A percentile compares a stretch with the other conserved stretches of the same genome.
phyloP scores from a whole-genome alignment of 2,329 filamentous ascomycete genomes.

The Neofusicoccum umdonicola region DNA sequence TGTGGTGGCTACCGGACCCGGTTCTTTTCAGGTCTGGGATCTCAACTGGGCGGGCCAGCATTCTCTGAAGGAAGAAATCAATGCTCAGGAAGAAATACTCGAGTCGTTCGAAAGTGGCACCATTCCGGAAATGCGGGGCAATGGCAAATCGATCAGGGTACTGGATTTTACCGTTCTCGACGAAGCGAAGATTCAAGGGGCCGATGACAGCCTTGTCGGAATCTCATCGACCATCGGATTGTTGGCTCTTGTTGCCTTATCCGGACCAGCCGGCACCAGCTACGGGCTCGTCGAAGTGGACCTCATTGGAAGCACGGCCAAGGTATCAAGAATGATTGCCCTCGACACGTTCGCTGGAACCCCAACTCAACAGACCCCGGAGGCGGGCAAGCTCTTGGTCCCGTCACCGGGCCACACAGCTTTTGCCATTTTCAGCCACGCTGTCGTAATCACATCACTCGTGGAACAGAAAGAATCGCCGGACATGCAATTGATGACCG shows the following conservation, averaged over 20 bases:
- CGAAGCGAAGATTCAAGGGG: constrained; percentile 44
- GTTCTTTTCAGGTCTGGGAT: constrained; percentile 80
- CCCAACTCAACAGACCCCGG: constrained; percentile 34
- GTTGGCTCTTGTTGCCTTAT: constrained; percentile 33
- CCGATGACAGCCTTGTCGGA: constrained; percentile 35
- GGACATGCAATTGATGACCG: constrained; percentile 67
- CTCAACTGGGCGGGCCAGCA: constrained; percentile 85
- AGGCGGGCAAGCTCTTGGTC: constrained; percentile 57
- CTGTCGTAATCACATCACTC: constrained; percentile 75
- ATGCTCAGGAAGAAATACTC: constrained; percentile 65
- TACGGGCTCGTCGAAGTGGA: constrained; percentile 74
- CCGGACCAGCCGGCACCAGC: constrained; percentile 41
- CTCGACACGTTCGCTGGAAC: constrained; percentile 49
- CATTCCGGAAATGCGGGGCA: constrained; percentile 45
- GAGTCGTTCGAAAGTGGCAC: constrained; percentile 59
- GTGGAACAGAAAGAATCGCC: constrained; percentile 66
- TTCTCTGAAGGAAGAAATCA: constrained; percentile 68
- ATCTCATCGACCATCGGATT: constrained; percentile 23
- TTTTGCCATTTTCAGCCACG: constrained; percentile 76
- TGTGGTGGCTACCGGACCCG: constrained; percentile 74
- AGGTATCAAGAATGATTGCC: constrained; percentile 66
- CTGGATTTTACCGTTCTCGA: constrained; percentile 74
- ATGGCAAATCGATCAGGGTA: constrained; percentile 64
- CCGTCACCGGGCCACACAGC: constrained; percentile 77
- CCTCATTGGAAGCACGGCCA: constrained; percentile 52